phyloP scores from a whole-genome alignment of 2,329 filamentous ascomycete species.

The Fusarium sp. region DNA sequence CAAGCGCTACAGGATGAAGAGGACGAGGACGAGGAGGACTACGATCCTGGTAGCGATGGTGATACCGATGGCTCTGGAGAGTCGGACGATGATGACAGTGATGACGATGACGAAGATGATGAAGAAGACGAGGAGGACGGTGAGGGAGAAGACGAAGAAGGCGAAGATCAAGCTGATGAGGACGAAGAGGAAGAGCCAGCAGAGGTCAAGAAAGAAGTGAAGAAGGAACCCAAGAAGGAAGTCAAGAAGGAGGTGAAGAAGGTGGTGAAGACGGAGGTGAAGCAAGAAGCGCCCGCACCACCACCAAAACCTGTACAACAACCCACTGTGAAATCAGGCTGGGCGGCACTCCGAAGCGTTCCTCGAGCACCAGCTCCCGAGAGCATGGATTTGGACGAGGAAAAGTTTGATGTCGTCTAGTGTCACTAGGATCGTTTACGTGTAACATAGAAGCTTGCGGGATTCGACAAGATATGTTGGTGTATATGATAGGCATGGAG shows the following conservation, averaged over 20 bases:
- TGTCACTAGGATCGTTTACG: neutral
- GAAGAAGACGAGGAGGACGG: constrained; percentile 49
- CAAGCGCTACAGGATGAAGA: constrained; percentile 70
- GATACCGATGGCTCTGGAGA: constrained; percentile 71
- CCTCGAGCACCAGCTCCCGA: constrained; percentile 38
- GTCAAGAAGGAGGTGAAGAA: neutral
- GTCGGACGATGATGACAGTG: constrained; percentile 64
- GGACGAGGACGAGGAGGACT: constrained; percentile 75
- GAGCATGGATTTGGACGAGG: constrained; percentile 52
- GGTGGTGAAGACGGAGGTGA: neutral
- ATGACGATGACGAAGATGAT: constrained; percentile 55
- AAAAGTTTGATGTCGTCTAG: constrained; percentile 53
- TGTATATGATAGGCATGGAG: constrained; percentile 2
- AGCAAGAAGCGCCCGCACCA: constrained; percentile 12
- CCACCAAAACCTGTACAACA: constrained; percentile 19
- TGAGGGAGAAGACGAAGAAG: constrained; percentile 44
- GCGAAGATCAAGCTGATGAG: constrained; percentile 36
- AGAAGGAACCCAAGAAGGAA: constrained; percentile 26
- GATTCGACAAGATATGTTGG: neutral
- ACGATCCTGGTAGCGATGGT: constrained; percentile 72
- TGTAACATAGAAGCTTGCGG: constrained; percentile 28
- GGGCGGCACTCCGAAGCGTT: constrained; percentile 50
- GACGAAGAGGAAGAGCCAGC: constrained; percentile 44
- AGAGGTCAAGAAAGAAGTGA: constrained; percentile 38
- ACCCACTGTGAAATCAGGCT: constrained; percentile 48